A percentile compares a stretch with the other conserved stretches of the same genome.
Conservation (phyloP, 768 basidiomycete species). For the Pisolithus tinctorius region DNA sequence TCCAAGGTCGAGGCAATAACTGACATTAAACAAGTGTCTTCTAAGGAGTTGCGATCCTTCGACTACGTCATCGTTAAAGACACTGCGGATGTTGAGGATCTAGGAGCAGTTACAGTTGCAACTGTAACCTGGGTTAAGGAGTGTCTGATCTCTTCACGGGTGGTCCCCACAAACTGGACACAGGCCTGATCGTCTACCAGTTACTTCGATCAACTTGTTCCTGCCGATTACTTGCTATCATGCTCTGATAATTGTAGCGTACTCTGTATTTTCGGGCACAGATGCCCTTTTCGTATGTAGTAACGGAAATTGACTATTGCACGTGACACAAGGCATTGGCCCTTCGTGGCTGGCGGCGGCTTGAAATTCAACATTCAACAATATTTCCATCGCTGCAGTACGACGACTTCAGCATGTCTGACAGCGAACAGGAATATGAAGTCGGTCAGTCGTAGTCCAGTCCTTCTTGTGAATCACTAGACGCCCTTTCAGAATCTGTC, state of each 20-base stretch:
- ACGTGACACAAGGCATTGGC: background rate
- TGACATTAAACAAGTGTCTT: constrained; percentile 31
- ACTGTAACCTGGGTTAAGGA: constrained; percentile 73
- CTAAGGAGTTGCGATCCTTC: constrained; percentile 30
- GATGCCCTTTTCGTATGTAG: too few relatives aligned
- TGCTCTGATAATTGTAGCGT: constrained; percentile 8
- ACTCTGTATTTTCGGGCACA: background rate
- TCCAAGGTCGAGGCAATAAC: constrained; percentile 57
- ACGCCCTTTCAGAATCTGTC: constrained; percentile 40
- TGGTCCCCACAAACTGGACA: constrained; percentile 27
- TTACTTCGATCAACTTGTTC: background rate
- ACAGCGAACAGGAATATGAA: constrained; percentile 51
- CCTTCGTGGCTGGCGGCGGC: background rate
- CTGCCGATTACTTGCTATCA: constrained; percentile 5
- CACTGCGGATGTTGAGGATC: constrained; percentile 11
- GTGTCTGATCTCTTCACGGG: constrained; percentile 59
- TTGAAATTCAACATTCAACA: background rate
- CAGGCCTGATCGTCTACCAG: background rate
- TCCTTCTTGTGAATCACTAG: constrained; percentile 1
- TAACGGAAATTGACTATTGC: background rate
- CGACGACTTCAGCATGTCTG: constrained; percentile 6
- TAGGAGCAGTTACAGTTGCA: constrained; percentile 33
- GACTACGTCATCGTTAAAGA: constrained; percentile 63
- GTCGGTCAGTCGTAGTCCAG: constrained; percentile 44
- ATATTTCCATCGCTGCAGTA: background rate